Evolutionary conservation across 306 rosid genomes (phyloP).

Genomic region (Myrica gale): DNA sequence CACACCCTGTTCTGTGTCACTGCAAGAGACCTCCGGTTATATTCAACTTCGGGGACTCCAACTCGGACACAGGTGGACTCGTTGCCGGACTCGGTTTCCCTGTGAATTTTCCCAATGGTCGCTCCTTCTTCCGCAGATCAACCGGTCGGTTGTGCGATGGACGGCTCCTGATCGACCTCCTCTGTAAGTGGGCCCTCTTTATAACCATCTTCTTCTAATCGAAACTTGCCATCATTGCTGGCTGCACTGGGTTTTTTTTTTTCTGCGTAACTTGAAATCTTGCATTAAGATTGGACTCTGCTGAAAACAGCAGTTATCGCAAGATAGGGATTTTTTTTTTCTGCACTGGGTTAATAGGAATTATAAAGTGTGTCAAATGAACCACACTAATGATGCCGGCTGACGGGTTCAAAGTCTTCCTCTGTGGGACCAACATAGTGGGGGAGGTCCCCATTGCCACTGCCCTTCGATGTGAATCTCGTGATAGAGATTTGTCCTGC

Average conservation of each 20-base stretch:
- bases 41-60: slow-evolving; percentile 90
- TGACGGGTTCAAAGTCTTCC: not conserved
- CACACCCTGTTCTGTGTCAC: slow-evolving; percentile 3
- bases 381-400: not conserved
- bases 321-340: no score
- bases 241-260: not conserved
- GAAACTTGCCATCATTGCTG: no score
- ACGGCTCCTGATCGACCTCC: slow-evolving; percentile 71
- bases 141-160: slow-evolving; percentile 90
- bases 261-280: no score
- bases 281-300: no score
- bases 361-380: not conserved
- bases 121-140: slow-evolving; percentile 72
- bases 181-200: slow-evolving; percentile 47
- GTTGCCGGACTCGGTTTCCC: slow-evolving; percentile 84
- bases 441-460: not conserved
- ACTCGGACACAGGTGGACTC: slow-evolving; percentile 98
- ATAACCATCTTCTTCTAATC: no score
- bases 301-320: no score
- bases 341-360: not conserved
- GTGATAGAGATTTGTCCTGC: not conserved
- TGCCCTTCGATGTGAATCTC: not conserved
- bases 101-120: slow-evolving; percentile 71
- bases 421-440: not conserved
- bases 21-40: slow-evolving; percentile 39